phyloP scores from a whole-genome alignment of 2,329 filamentous ascomycete species.

The Cercospora nicotianae region DNA sequence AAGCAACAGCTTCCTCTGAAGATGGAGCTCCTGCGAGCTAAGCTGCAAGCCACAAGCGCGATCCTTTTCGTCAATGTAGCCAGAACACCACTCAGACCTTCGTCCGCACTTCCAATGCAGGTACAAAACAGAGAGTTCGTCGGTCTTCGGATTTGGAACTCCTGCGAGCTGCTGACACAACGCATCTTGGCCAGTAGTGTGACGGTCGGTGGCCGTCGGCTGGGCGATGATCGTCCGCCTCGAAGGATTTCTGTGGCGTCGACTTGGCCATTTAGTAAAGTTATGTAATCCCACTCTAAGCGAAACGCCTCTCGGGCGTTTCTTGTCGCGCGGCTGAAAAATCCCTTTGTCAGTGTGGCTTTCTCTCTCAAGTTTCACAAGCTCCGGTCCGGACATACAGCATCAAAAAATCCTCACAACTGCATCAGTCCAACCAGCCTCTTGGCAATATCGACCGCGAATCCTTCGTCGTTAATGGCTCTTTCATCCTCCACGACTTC shows the following conservation, averaged over 20 bases:
- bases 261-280: background rate
- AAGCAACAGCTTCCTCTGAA: background rate
- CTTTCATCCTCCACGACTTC: conserved; percentile 51
- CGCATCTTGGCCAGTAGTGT: background rate
- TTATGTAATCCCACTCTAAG: background rate
- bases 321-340: background rate
- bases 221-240: background rate
- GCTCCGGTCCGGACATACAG: background rate
- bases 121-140: background rate
- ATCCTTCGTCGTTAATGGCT: conserved; percentile 56
- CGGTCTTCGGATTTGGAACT: background rate
- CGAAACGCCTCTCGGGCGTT: background rate
- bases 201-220: background rate
- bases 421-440: conserved; percentile 30
- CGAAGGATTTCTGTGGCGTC: background rate
- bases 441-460: conserved; percentile 53
- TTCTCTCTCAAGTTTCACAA: background rate
- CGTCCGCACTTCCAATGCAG: background rate
- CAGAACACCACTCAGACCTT: background rate
- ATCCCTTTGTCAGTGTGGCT: conserved; percentile 7
- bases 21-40: background rate
- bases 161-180: background rate
- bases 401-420: conserved; percentile 4
- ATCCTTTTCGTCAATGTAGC: background rate
- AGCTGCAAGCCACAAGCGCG: conserved; percentile 8